phyloP scores from a whole-genome alignment of 176 grass and related monocot species.

The Rhynchospora pubera region DNA sequence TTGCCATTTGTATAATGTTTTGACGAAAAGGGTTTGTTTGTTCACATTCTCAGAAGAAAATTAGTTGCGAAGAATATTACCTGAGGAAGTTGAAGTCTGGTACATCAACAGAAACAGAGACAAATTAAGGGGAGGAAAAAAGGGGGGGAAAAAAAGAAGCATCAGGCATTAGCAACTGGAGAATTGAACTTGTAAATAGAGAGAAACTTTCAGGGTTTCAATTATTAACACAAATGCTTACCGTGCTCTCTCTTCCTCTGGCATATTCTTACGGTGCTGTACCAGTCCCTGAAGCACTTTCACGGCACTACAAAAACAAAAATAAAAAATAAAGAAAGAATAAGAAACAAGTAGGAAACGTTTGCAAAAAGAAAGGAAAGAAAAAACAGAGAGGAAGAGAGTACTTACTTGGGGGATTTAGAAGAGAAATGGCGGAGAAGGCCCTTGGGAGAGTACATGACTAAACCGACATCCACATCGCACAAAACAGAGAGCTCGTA shows the following conservation, averaged over 20 bases:
- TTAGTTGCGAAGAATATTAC: neutral
- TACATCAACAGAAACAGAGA: neutral
- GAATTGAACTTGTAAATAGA: neutral
- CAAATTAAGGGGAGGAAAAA: neutral
- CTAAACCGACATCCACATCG: constrained; percentile 56
- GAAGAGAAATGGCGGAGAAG: constrained; percentile 50
- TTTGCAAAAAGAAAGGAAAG: neutral
- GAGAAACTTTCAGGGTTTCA: neutral
- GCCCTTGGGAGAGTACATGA: constrained; percentile 56
- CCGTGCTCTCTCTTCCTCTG: neutral
- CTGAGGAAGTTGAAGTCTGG: neutral
- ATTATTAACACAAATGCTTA: neutral
- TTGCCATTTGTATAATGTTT: no score
- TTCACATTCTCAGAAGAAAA: no score
- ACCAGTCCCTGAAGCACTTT: neutral
- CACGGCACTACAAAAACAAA: no score
- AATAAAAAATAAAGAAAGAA: no score
- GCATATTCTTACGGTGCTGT: neutral
- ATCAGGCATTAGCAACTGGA: neutral
- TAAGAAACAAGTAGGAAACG: neutral
- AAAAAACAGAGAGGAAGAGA: neutral
- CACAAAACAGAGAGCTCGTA: constrained; percentile 56
- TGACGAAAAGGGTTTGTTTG: no score
- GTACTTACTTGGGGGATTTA: constrained; percentile 13
- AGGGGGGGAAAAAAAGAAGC: no score